Conservation (phyloP, 1,139 yeast species). For the Debaryomyces sp. region DNA sequence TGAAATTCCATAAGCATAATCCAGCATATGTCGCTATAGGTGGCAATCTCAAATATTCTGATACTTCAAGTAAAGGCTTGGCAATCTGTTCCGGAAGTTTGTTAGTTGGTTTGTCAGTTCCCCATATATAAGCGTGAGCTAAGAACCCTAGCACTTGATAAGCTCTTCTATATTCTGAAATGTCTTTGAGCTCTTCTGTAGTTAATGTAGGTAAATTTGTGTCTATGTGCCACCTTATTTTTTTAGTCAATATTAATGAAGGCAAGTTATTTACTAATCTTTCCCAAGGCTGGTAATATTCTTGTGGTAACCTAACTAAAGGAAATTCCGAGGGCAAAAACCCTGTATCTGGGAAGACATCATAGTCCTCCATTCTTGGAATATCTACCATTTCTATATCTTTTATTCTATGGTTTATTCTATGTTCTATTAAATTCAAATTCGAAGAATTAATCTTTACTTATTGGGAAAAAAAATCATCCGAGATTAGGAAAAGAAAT, state of each 20-base stretch:
- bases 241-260: conserved; percentile 65
- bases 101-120: conserved; percentile 66
- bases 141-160: conserved; percentile 77
- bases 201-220: conserved; percentile 53
- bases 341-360: conserved; percentile 70
- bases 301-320: conserved; percentile 56
- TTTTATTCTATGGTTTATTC: not conserved
- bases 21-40: conserved; percentile 90
- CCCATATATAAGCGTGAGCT: conserved; percentile 91
- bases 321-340: conserved; percentile 78
- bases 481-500: not conserved
- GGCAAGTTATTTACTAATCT: conserved; percentile 65
- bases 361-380: conserved; percentile 57
- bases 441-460: not conserved
- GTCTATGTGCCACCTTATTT: conserved; percentile 63
- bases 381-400: conserved; percentile 8
- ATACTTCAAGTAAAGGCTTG: conserved; percentile 62
- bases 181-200: conserved; percentile 43
- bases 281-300: conserved; percentile 82
- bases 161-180: conserved; percentile 71
- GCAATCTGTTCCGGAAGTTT: conserved; percentile 70
- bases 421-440: not conserved
- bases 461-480: not conserved
- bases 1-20: conserved; percentile 85
- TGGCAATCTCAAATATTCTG: conserved; percentile 69